Conservation (phyloP, 768 basidiomycete species). For the Hygrocybe punicea region DNA sequence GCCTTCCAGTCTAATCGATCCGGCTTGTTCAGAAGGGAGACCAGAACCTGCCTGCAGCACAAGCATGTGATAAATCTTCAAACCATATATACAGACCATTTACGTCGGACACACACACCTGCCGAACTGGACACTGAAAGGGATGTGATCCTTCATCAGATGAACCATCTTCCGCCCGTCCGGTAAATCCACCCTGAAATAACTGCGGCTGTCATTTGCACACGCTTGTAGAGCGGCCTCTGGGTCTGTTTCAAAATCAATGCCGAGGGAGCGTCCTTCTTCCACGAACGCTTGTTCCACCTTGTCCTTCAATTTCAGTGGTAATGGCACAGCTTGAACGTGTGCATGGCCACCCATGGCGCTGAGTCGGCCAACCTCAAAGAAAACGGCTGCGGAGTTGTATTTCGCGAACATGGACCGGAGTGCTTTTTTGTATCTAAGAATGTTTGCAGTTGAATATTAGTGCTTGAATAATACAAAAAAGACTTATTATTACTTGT, state of each 20-base stretch:
- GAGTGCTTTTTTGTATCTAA: constrained; percentile 77
- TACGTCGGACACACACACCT: constrained; percentile 71
- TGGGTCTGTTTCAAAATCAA: constrained; percentile 72
- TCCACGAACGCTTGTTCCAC: constrained; percentile 68
- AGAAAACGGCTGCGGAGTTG: constrained; percentile 66
- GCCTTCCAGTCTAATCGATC: constrained; percentile 90
- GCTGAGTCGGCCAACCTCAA: constrained; percentile 82
- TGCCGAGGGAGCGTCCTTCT: constrained; percentile 63
- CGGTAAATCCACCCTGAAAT: constrained; percentile 90
- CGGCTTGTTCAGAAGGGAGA: constrained; percentile 67
- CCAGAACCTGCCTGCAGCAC: constrained; percentile 68
- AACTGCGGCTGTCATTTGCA: constrained; percentile 59
- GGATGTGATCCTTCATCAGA: constrained; percentile 68
- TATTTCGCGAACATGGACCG: constrained; percentile 68
- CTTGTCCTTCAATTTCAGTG: constrained; percentile 53
- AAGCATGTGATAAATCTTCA: too few species aligned
- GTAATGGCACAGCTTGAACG: constrained; percentile 81
- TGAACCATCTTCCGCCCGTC: constrained; percentile 84
- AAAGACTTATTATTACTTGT: constrained; percentile 45
- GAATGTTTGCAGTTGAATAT: neutral
- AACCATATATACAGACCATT: too few species aligned
- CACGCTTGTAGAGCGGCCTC: constrained; percentile 57
- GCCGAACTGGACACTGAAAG: constrained; percentile 91
- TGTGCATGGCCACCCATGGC: constrained; percentile 94
- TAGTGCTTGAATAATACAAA: constrained; percentile 1